phyloP scores from a whole-genome alignment of 164 flowering plant species.

The Macadamia integrifolia region DNA sequence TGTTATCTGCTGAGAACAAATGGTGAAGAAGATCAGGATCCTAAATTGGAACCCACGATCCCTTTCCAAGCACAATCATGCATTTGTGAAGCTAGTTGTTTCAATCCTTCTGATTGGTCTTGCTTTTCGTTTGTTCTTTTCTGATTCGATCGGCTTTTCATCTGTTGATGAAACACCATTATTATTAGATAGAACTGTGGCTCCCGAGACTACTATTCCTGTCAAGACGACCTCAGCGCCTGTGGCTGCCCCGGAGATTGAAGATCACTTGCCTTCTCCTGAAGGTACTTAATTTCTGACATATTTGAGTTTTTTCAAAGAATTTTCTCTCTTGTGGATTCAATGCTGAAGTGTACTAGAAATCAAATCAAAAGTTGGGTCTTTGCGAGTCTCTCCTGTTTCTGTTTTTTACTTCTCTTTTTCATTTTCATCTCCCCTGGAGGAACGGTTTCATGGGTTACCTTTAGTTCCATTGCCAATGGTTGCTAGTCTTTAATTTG shows the following conservation, averaged over 20 bases:
- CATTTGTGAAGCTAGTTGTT: slow-evolving; percentile 44
- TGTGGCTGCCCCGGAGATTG: slow-evolving; percentile 9
- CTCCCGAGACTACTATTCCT: slow-evolving; percentile 5
- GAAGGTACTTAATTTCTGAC: slow-evolving; percentile 24
- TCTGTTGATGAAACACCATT: slow-evolving; percentile 15
- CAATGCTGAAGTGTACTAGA: background rate
- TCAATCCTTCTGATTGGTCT: slow-evolving; percentile 50
- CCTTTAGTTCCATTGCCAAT: background rate
- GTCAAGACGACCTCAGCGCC: slow-evolving; percentile 8
- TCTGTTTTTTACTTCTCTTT: background rate
- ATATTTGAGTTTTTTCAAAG: background rate
- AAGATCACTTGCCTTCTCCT: slow-evolving; percentile 15
- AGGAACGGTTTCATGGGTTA: background rate
- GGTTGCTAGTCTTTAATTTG: background rate
- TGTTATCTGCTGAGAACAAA: slow-evolving; percentile 10
- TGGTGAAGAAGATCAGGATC: slow-evolving; percentile 32
- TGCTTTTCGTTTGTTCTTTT: slow-evolving; percentile 52
- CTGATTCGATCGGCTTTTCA: slow-evolving; percentile 30
- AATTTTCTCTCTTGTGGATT: background rate
- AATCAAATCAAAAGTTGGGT: background rate
- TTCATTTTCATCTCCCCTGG: background rate
- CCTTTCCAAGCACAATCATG: slow-evolving; percentile 33
- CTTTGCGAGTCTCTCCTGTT: background rate
- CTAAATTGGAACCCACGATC: slow-evolving; percentile 26
- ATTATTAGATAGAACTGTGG: slow-evolving; percentile 10